Percentiles rank a stretch among this genome's conserved stretches.
Evolutionary conservation across 257 asterid genomes (phyloP).

Genomic region (Perilla frutescens): DNA sequence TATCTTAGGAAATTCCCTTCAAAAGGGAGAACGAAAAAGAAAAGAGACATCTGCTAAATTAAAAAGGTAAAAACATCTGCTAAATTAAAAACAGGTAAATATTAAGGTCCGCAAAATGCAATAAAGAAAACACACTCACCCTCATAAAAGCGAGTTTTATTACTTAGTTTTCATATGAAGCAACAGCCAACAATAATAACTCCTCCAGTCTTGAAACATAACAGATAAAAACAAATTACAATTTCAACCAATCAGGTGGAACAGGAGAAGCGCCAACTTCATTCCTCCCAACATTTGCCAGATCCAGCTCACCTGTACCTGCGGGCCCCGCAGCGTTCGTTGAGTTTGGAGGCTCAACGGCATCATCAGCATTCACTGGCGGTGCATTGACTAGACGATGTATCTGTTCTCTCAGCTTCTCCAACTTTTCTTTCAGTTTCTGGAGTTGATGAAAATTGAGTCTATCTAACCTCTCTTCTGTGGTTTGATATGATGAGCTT

Average conservation of each 20-base stretch:
- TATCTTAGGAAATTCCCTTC: constrained; percentile 2
- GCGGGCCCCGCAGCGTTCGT: constrained; percentile 6
- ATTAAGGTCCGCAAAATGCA: constrained; percentile 8
- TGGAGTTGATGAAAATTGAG: constrained; percentile 37
- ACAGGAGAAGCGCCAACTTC: constrained; percentile 29
- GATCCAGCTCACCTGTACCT: constrained; percentile 5
- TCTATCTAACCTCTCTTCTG: constrained; percentile 32
- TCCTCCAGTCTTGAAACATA: background rate
- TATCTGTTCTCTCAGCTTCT: constrained; percentile 28
- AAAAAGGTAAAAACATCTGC: background rate
- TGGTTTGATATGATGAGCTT: constrained; percentile 8
- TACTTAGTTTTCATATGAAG: constrained; percentile 24
- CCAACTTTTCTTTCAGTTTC: constrained; percentile 38
- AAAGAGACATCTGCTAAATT: constrained; percentile 12
- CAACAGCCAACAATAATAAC: background rate
- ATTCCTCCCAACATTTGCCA: constrained; percentile 16
- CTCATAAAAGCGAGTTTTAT: constrained; percentile 25
- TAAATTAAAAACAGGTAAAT: background rate
- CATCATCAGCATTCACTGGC: background rate
- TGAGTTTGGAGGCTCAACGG: background rate
- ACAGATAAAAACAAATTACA: background rate
- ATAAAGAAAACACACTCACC: background rate
- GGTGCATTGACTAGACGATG: constrained; percentile 18
- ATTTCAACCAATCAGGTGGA: constrained; percentile 46
- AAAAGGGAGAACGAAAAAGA: background rate